These are phyloP conservation scores for Ganoderma meredithae DNA, from an alignment of 1,284 basidiomycete species.

Conservation along the genomic window DNA sequence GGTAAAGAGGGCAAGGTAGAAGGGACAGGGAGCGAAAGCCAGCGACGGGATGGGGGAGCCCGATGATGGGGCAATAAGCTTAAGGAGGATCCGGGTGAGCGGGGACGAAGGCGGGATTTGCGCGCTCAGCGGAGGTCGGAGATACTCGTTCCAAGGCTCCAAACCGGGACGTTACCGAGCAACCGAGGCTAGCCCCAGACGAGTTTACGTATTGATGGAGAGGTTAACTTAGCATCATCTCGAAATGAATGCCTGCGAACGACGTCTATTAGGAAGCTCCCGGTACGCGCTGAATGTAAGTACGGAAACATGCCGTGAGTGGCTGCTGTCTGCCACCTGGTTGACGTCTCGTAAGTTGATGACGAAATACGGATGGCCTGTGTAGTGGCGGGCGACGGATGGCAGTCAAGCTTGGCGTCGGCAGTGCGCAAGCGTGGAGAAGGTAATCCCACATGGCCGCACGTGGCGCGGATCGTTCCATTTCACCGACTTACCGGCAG, in stretches of 20 bases:
- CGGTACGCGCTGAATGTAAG: background rate
- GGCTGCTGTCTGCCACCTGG: background rate
- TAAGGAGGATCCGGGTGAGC: background rate
- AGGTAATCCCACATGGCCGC: constrained; percentile 7
- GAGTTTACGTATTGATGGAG: constrained; percentile 4
- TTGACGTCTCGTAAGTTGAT: constrained; percentile 8
- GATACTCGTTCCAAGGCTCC: background rate
- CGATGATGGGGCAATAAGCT: background rate
- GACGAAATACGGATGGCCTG: background rate
- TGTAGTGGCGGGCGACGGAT: constrained; percentile 4
- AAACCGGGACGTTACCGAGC: constrained; percentile 1
- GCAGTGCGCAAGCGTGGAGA: background rate
- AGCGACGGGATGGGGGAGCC: background rate
- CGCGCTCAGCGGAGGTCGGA: constrained; percentile 9
- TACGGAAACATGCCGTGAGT: background rate
- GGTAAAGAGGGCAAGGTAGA: background rate
- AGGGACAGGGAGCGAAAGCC: background rate
- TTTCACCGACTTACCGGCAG: background rate
- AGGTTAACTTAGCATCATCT: background rate
- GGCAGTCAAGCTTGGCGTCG: background rate
- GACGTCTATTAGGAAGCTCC: background rate
- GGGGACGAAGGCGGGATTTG: background rate
- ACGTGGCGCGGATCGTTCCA: background rate
- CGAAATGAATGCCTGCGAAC: background rate
- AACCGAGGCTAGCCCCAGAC: constrained; percentile 2